These are phyloP conservation scores for Penstemon davidsonii DNA, from an alignment of 257 asterid genomes.

Conservation along the genomic window DNA sequence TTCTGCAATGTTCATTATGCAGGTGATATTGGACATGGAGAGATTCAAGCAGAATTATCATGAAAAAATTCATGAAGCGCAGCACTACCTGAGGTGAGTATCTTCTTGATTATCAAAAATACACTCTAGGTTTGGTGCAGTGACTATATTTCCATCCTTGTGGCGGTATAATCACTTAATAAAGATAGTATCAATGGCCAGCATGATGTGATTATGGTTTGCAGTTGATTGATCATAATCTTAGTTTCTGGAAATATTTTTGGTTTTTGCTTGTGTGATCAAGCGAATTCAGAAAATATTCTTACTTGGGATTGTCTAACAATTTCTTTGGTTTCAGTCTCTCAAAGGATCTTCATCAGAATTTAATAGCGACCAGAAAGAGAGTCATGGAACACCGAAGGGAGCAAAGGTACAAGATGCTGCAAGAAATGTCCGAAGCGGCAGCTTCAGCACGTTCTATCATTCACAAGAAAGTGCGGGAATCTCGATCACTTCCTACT, in stretches of 20 bases:
- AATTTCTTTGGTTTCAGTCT: slow-evolving; percentile 49
- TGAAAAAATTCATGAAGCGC: slow-evolving; percentile 55
- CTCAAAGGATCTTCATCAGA: slow-evolving; percentile 61
- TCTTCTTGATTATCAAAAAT: slow-evolving; percentile 22
- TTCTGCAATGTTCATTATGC: slow-evolving; percentile 36
- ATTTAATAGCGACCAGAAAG: slow-evolving; percentile 47
- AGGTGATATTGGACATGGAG: slow-evolving; percentile 97
- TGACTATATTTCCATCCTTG: not conserved
- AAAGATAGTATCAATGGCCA: not conserved
- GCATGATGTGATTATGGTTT: slow-evolving; percentile 13
- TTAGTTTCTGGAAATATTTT: slow-evolving; percentile 14
- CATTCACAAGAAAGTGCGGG: slow-evolving; percentile 67
- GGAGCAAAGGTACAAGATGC: slow-evolving; percentile 55
- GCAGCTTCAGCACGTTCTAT: slow-evolving; percentile 86
- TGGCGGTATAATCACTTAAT: not conserved
- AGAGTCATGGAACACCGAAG: slow-evolving; percentile 52
- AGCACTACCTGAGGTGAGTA: slow-evolving; percentile 67
- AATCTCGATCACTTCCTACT: slow-evolving; percentile 50
- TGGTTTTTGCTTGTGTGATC: slow-evolving; percentile 19
- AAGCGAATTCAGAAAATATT: not conserved
- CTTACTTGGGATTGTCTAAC: too few species aligned
- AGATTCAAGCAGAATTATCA: slow-evolving; percentile 81
- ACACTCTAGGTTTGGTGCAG: slow-evolving; percentile 12
- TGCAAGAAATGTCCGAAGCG: slow-evolving; percentile 57
- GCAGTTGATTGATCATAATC: slow-evolving; percentile 6